Conservation (phyloP, 2,329 filamentous ascomycete genomes). For the Xylaria sp. region DNA sequence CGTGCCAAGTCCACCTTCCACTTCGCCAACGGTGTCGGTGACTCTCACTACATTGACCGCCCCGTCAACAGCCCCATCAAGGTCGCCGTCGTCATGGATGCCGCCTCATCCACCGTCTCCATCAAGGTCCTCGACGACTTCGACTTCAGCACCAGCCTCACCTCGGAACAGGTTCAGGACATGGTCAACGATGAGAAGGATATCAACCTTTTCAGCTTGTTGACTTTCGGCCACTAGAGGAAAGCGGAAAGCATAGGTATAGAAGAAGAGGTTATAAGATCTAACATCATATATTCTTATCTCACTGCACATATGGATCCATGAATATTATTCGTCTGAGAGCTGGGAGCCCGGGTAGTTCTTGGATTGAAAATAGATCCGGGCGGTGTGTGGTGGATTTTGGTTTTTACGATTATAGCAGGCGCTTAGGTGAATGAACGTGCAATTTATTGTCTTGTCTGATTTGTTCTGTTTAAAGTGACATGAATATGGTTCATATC, state of each 20-base stretch:
- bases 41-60: conserved; percentile 76
- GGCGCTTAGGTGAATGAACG: conserved; percentile 35
- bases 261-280: background rate
- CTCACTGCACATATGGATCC: conserved; percentile 30
- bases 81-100: conserved; percentile 70
- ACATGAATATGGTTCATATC: background rate
- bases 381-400: conserved; percentile 16
- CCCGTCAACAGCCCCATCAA: conserved; percentile 68
- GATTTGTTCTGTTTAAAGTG: background rate
- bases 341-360: background rate
- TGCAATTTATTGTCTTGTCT: conserved; percentile 12
- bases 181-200: conserved; percentile 45
- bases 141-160: conserved; percentile 54
- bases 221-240: conserved; percentile 37
- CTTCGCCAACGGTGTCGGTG: conserved; percentile 69
- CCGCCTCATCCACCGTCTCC: conserved; percentile 60
- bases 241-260: background rate
- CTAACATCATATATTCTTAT: conserved; percentile 17
- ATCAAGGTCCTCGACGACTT: conserved; percentile 63
- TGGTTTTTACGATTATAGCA: conserved; percentile 26
- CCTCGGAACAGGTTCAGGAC: conserved; percentile 51
- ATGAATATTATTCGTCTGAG: conserved; percentile 19
- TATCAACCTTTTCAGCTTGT: conserved; percentile 43
- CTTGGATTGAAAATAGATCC: conserved; percentile 24
- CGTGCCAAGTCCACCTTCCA: conserved; percentile 78